Evolutionary conservation across 2,329 filamentous ascomycete genomes (phyloP).

Genomic region (Colletotrichum sp.): DNA sequence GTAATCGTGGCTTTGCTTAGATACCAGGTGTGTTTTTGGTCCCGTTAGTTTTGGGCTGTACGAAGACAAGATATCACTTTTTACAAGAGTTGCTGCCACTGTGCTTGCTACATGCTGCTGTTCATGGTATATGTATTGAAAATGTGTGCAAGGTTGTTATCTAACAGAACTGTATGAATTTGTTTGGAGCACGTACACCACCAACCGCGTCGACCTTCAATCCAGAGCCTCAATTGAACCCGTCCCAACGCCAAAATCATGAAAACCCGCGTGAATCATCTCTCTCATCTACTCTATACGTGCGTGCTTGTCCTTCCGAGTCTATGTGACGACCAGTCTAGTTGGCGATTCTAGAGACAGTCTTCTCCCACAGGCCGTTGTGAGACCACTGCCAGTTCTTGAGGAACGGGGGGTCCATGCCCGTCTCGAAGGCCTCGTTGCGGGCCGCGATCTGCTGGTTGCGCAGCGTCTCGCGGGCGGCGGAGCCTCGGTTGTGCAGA

Average conservation of each 20-base stretch:
- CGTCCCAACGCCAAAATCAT: not conserved
- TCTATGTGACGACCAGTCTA: not conserved
- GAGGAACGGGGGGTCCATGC: slow-evolving; percentile 71
- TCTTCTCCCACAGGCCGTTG: slow-evolving; percentile 41
- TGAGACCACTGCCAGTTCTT: slow-evolving; percentile 71
- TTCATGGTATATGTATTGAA: not conserved
- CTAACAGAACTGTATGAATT: not conserved
- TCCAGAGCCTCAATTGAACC: not conserved
- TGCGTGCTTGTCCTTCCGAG: not conserved
- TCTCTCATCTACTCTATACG: not conserved
- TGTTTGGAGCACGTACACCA: not conserved
- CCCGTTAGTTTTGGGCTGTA: not conserved
- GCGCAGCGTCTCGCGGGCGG: slow-evolving; percentile 67
- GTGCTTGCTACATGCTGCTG: not conserved
- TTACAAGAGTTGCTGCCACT: not conserved
- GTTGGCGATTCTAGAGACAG: slow-evolving; percentile 12
- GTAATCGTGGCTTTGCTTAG: not conserved
- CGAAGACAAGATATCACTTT: not conserved
- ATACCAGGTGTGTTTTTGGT: not conserved
- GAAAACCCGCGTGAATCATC: not conserved
- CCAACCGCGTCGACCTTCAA: not conserved
- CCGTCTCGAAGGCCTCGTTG: slow-evolving; percentile 71
- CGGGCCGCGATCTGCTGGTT: slow-evolving; percentile 68
- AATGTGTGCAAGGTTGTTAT: not conserved
- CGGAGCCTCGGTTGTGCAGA: slow-evolving; percentile 67